Evolutionary conservation across 2,329 filamentous ascomycete genomes (phyloP).

Genomic region (Botrytis aclada): DNA sequence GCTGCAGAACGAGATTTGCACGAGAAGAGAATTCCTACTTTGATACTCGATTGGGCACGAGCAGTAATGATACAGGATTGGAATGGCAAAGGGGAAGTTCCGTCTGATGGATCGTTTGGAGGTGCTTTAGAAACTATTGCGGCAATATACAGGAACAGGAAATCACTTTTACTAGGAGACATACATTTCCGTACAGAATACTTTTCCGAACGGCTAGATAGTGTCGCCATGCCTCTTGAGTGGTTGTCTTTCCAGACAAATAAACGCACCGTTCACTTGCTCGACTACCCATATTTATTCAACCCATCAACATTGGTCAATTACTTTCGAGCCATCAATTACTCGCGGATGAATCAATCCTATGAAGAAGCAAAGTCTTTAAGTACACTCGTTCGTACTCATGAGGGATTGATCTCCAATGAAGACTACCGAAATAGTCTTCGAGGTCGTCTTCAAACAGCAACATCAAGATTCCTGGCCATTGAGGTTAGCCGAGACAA

Average conservation of each 20-base stretch:
- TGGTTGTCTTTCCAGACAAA: conserved; percentile 64
- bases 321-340: conserved; percentile 87
- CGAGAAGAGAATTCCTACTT: conserved; percentile 54
- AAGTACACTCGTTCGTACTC: conserved; percentile 52
- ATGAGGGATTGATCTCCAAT: conserved; percentile 54
- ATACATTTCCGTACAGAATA: conserved; percentile 73
- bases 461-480: conserved; percentile 68
- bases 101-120: conserved; percentile 68
- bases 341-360: conserved; percentile 76
- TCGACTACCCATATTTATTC: conserved; percentile 81
- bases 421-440: conserved; percentile 59
- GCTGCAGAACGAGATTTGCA: conserved; percentile 52
- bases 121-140: conserved; percentile 73
- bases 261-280: conserved; percentile 65
- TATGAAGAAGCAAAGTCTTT: conserved; percentile 67
- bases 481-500: conserved; percentile 65
- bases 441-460: conserved; percentile 60
- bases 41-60: conserved; percentile 68
- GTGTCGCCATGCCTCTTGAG: conserved; percentile 68
- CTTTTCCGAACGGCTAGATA: conserved; percentile 72
- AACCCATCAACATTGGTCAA: conserved; percentile 67
- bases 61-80: conserved; percentile 75
- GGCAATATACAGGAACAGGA: conserved; percentile 63
- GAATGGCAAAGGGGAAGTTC: conserved; percentile 71
- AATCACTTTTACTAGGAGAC: conserved; percentile 61